Evolutionary conservation across 2,329 filamentous ascomycete species (phyloP), one percentile per base, ranked within the genome.

Genomic region (Zasmidium cellare): DNA sequence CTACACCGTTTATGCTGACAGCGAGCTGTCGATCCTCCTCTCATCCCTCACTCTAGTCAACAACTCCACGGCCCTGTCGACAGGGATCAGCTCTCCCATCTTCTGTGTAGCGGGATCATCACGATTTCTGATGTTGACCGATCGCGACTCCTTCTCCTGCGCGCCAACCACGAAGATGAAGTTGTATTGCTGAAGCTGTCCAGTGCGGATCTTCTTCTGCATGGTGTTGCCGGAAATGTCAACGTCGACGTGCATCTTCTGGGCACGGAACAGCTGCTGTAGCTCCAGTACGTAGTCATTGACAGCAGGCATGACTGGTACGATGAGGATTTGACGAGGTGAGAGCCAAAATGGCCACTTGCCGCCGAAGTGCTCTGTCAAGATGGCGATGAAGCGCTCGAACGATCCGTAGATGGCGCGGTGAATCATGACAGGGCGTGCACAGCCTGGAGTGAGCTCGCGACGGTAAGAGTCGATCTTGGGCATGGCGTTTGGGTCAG

Each of bases 331-430:
- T 75, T 94, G 90, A 52, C 90, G 84, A n/a, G 90, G 90, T 66
- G 87, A 90, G 61, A 94, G 79, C 90, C 90, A 94, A 82, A 93
- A 91, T 1, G 90, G 90, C 90, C 90, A 94, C 78, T 92, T 92
- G 67, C 90, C 90, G 55, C 83, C 90, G 72, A 91, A 93, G 76
- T 93, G 90, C 80, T 94, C 90, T 47, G 85, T 90, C 60, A 93
- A 80, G 64, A 93, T 91, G 64, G 85, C 90, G 70, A 90, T 84
- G 71, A 86, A 85, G 56, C 83, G 81, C 71, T 86, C 83, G 72
- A 92, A 83, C 74, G 88, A 82, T 73, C 89, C 88, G 68, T 86
- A 82, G 65, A 94, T 90, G 62, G 90, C 90, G 67, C 90, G 87
- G 76, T 94, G 90, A 59, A 94, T 90, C 85, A 94, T 92, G 72